phyloP scores from a whole-genome alignment of 2,329 filamentous ascomycete species.

The Pyrenochaeta sp. region DNA sequence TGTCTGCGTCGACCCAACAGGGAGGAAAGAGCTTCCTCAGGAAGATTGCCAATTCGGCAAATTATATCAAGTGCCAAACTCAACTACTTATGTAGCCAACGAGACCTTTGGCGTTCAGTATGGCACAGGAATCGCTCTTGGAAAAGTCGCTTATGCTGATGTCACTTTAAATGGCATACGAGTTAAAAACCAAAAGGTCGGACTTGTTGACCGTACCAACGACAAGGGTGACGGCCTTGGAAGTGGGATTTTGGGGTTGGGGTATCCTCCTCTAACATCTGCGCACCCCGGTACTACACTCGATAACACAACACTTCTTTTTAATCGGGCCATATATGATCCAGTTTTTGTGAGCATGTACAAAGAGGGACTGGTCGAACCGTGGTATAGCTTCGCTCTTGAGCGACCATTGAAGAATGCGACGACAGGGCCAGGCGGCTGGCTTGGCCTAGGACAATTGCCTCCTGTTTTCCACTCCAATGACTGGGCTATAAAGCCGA shows the following conservation, averaged over 20 bases:
- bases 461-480: conserved; percentile 4
- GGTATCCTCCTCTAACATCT: conserved; percentile 4
- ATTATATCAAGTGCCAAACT: conserved; percentile 2
- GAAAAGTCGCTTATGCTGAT: conserved; percentile 4
- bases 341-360: conserved; percentile 7
- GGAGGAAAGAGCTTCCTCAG: neutral
- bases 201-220: conserved; percentile 6
- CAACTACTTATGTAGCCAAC: conserved; percentile 3
- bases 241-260: conserved; percentile 4
- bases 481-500: conserved; percentile 7
- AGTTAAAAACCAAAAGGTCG: neutral
- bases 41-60: conserved; percentile 2
- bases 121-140: conserved; percentile 1
- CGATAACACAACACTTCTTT: neutral
- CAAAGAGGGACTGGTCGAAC: conserved; percentile 1
- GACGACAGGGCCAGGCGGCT: conserved; percentile 1
- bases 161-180: conserved; percentile 3
- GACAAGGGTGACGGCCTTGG: conserved; percentile 2
- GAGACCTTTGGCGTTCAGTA: conserved; percentile 7
- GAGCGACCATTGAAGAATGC: neutral
- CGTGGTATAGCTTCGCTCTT: conserved; percentile 7
- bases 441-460: conserved; percentile 4
- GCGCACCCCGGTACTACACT: conserved; percentile 2
- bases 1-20: neutral
- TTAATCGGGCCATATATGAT: conserved; percentile 1